Evolutionary conservation across 225 moss, liverwort and hornwort species (phyloP), one percentile per base, ranked within the genome.

Genomic region (Thuidium tamariscinum): DNA sequence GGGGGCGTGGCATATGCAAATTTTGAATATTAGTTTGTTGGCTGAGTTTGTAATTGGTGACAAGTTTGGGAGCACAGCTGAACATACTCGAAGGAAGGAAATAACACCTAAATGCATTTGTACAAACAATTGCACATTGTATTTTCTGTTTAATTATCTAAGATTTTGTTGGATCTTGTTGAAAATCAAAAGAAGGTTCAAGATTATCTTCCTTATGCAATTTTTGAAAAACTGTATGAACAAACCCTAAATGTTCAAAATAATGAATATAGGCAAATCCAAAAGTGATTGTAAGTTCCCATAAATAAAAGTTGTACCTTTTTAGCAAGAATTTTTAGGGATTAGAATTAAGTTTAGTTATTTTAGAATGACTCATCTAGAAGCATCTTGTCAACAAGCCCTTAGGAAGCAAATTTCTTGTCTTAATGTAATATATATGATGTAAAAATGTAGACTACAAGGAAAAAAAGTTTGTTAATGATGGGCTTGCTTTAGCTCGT

Each of bases 271-370:
- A 7, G 0, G 8, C 4, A 0, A 49, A 73, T 48, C 0, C 1
- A 1, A 30, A 32, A 48, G 11, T 0, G 0, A 48, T 0, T 0
- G 0, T 2, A 48, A 0, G 4, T 10, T 19, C 0, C 15, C 4
- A 10, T 3, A 0, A 30, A 30, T 30, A 17, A 1, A 48, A 44
- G 0, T 2, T 30, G 0, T 11, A 12, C 0, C 10, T 20, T 32
- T 13, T 12, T 13, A 3, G 3, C 3, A 5, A 52, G 1, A 52
- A 21, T 22, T 22, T 52, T 1, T 74, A 22, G 9, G 10, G 4
- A 2, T 48, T 4, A 19, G 16, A 1, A 48, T 48, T 32, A 11
- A 5, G 2, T 73, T 19, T 2, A 19, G 0, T 73, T 30, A 19
- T 11, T 48, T 51, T 11, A 74, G 1, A 34, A 13, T 74, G 21